A percentile compares a stretch with the other conserved stretches of the same genome.
Conservation (phyloP, 768 basidiomycete species). For the Fibroporia radiculosa region DNA sequence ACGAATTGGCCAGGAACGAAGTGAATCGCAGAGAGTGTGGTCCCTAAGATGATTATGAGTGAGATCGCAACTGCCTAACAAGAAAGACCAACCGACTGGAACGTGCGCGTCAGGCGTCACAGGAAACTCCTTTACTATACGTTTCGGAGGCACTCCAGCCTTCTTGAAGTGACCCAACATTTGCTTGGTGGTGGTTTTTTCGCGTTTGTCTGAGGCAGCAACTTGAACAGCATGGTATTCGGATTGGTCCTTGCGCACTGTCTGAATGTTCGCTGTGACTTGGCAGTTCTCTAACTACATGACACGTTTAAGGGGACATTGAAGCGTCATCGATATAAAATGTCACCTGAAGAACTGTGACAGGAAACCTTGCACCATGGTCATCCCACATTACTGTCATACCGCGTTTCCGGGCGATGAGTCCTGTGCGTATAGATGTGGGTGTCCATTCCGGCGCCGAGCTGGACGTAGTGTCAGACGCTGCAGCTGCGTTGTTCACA, state of each 20-base stretch:
- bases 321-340: conserved; percentile 11
- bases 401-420: conserved; percentile 91
- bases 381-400: conserved; percentile 94
- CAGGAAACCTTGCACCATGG: conserved; percentile 80
- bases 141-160: conserved; percentile 77
- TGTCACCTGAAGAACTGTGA: conserved; percentile 86
- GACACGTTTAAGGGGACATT: too few relatives aligned
- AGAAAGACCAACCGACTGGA: conserved; percentile 62
- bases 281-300: conserved; percentile 79
- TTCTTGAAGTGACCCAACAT: conserved; percentile 88
- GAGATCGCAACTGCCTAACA: neutral
- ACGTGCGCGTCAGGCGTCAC: conserved; percentile 86
- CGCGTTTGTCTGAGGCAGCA: conserved; percentile 69
- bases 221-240: conserved; percentile 92
- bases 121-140: conserved; percentile 79
- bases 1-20: conserved; percentile 97
- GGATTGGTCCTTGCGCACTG: conserved; percentile 54
- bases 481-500: conserved; percentile 21
- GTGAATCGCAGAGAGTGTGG: conserved; percentile 83
- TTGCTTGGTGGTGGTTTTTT: conserved; percentile 65
- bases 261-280: conserved; percentile 73
- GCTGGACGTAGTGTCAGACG: conserved; percentile 14
- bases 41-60: conserved; percentile 42
- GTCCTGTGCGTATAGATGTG: conserved; percentile 78
- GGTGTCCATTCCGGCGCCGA: conserved; percentile 69